A percentile compares a stretch with the other conserved stretches of the same genome.
These are phyloP conservation scores for Fusarium lateritium DNA, from an alignment of 2,329 filamentous ascomycete species.

Conservation along the genomic window DNA sequence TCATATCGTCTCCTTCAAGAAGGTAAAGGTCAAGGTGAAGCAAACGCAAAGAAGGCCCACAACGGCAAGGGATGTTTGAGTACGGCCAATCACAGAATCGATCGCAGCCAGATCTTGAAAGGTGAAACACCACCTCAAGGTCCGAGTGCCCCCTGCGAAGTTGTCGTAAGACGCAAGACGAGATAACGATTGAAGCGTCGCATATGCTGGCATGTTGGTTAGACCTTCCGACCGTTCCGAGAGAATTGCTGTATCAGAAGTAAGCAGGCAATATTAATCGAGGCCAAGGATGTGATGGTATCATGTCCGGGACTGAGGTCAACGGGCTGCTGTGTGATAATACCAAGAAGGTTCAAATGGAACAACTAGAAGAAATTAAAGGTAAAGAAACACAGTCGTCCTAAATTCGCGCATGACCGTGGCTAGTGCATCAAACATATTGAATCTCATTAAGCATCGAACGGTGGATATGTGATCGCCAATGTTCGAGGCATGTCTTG, in stretches of 20 bases:
- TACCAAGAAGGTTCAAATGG: not conserved
- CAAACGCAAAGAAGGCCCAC: constrained; percentile 1
- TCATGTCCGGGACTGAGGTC: not conserved
- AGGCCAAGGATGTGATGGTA: no score
- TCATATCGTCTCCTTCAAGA: not conserved
- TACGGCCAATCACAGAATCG: constrained; percentile 24
- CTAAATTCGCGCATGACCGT: constrained; percentile 33
- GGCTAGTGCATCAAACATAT: constrained; percentile 40
- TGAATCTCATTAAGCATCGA: constrained; percentile 34
- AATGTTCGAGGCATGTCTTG: constrained; percentile 22
- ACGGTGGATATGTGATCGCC: constrained; percentile 19
- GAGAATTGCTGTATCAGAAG: constrained; percentile 5
- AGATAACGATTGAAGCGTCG: constrained; percentile 23
- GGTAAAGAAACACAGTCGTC: constrained; percentile 13
- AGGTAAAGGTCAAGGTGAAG: not conserved
- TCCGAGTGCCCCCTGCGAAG: constrained; percentile 19
- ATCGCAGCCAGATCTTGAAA: constrained; percentile 38
- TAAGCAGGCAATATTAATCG: no score
- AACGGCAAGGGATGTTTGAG: constrained; percentile 18
- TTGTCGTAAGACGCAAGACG: constrained; percentile 35
- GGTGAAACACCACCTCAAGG: constrained; percentile 33
- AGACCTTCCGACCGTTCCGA: constrained; percentile 13
- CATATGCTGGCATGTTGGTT: constrained; percentile 2
- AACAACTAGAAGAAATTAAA: constrained; percentile 34
- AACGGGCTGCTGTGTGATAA: not conserved